Evolutionary conservation across 2,329 filamentous ascomycete genomes (phyloP).

Genomic region (Phoma sp.): DNA sequence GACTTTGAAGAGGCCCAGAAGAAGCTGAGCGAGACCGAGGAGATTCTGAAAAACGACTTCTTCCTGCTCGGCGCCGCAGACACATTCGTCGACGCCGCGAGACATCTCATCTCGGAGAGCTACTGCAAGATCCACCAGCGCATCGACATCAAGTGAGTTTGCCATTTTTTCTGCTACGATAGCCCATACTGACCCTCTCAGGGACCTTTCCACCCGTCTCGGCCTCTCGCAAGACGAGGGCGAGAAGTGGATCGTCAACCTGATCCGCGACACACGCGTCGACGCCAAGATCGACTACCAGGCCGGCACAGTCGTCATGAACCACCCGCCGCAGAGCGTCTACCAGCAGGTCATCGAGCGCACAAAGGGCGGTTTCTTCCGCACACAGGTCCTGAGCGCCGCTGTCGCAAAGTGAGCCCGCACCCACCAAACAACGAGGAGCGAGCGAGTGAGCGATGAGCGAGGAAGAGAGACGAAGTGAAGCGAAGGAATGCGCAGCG

Average conservation of each 20-base stretch:
- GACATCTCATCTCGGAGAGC: conserved; percentile 96
- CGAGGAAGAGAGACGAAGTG: background rate
- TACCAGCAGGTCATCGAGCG: conserved; percentile 99
- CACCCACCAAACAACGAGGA: background rate
- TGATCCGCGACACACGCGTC: conserved; percentile 95
- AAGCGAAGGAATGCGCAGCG: too few relatives aligned
- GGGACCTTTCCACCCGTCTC: conserved; percentile 87
- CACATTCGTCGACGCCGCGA: conserved; percentile 88
- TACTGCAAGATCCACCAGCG: conserved; percentile 99
- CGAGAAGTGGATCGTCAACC: conserved; percentile 99
- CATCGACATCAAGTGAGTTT: conserved; percentile 85
- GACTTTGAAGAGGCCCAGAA: conserved; percentile 96
- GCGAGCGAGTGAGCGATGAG: background rate
- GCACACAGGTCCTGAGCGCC: conserved; percentile 87
- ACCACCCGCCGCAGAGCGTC: conserved; percentile 97
- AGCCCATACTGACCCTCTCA: conserved; percentile 38
- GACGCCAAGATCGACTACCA: conserved; percentile 99
- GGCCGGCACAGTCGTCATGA: conserved; percentile 98
- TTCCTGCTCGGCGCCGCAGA: conserved; percentile 88
- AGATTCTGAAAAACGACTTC: conserved; percentile 92
- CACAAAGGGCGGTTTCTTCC: conserved; percentile 98
- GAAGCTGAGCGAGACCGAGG: conserved; percentile 84
- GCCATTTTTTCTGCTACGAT: background rate
- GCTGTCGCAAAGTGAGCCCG: conserved; percentile 56
- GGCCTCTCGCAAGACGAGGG: conserved; percentile 92